Evolutionary conservation across 2,329 filamentous ascomycete species (phyloP), one percentile per base, ranked within the genome.

Genomic region (Ascosphaera pollenicola): DNA sequence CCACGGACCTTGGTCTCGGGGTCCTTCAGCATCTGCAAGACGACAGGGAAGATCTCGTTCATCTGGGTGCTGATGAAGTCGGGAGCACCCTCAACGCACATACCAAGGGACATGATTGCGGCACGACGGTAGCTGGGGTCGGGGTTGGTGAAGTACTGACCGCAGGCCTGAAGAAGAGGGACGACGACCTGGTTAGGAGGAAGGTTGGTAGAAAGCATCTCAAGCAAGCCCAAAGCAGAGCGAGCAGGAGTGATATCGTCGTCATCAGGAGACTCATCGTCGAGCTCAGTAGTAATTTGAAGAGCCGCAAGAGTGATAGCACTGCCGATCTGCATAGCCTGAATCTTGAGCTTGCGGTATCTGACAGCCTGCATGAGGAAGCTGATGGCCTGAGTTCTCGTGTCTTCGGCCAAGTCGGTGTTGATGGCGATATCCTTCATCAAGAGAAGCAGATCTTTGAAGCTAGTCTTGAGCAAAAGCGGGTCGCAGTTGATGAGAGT

Each of bases 21-120:
- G 54, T 98, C 89, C 53, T 83, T 58, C 31, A 98, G 72, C 7
- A 95, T 69, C 51, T 73, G 75, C 42, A 94, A 68, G 42, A 95
- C 75, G 48, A 81, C 68, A 37, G 89, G 89, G 56, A 95, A 73
- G 47, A 95, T 78, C 47, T 78, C 71, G 51, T 78, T 69, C 45
- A 95, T 72, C 60, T 98, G 89, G 16, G 85, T 93, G 46, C 82
- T 83, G 52, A 95, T 84, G 60, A 95, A 98, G 58, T 98, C 89
- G 13, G 89, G 89, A 21, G 89, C 87, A 49, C 89, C 89, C 65
- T 95, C 89, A 39, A 93, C 87, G 49, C 82, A 87, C 65, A 87
- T 91, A 43, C 87, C 87, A 3, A 98, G 70, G 37, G 87, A 78
- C 45, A 95, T 69, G 53, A 95, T 89, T 59, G 81, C 85, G 40